A percentile compares a stretch with the other conserved stretches of the same genome.
phyloP scores from a whole-genome alignment of 1,284 basidiomycete species.

The Amylostereum areolatum region DNA sequence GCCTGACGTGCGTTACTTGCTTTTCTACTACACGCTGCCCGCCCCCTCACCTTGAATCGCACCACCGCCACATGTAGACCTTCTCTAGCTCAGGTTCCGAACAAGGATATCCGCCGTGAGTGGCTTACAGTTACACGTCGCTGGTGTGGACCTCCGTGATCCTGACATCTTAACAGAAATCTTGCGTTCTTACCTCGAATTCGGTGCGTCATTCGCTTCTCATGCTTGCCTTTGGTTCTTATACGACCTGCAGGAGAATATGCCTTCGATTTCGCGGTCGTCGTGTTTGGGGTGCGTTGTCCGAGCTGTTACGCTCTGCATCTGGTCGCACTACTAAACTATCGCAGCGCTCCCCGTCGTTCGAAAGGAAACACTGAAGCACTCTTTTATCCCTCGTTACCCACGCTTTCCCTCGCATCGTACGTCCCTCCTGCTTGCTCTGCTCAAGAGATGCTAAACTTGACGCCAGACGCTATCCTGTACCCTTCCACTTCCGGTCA shows the following conservation, averaged over 20 bases:
- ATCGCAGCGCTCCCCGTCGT: slow-evolving; percentile 62
- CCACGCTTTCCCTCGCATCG: background rate
- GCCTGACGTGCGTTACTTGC: slow-evolving; percentile 58
- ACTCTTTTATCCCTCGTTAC: background rate
- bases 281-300: slow-evolving; percentile 65
- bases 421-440: background rate
- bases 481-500: background rate
- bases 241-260: slow-evolving; percentile 57
- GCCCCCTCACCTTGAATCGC: background rate
- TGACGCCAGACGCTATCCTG: background rate
- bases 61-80: slow-evolving; percentile 38
- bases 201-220: slow-evolving; percentile 42
- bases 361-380: slow-evolving; percentile 48
- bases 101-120: slow-evolving; percentile 80
- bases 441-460: background rate
- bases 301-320: background rate
- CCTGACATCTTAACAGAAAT: slow-evolving; percentile 40
- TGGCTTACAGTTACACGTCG: slow-evolving; percentile 11
- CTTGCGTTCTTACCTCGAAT: slow-evolving; percentile 68
- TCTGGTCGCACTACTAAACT: background rate
- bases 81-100: slow-evolving; percentile 63
- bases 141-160: too few relatives aligned
- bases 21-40: background rate
- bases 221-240: background rate
- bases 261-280: slow-evolving; percentile 75